Conservation (phyloP, 23 red algal genomes). For the Gracilaria domingensis region DNA sequence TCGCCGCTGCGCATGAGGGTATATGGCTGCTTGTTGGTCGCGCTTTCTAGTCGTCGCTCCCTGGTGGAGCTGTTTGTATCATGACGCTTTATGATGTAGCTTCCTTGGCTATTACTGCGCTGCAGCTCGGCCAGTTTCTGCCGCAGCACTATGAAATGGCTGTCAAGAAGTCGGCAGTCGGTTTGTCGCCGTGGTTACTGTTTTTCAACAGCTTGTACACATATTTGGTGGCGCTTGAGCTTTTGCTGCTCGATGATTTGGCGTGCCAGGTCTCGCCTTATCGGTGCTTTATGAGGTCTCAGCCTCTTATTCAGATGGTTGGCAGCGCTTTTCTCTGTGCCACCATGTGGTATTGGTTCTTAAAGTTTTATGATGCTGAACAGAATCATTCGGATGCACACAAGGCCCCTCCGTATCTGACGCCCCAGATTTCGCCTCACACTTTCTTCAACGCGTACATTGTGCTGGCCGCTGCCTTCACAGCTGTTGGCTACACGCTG, state of each 20-base stretch:
- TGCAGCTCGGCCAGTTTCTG: constrained; percentile 88
- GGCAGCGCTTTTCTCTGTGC: constrained; percentile 57
- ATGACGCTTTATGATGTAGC: constrained; percentile 41
- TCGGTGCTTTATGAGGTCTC: constrained; percentile 71
- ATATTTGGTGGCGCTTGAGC: constrained; percentile 75
- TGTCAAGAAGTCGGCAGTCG: constrained; percentile 55
- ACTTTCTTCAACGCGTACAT: constrained; percentile 67
- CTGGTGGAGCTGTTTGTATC: neutral
- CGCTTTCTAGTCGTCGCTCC: neutral
- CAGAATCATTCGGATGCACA: constrained; percentile 9
- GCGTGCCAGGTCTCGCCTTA: constrained; percentile 26
- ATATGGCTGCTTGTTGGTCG: neutral
- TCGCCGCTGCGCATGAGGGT: neutral
- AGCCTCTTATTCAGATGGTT: constrained; percentile 79
- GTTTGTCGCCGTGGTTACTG: constrained; percentile 77
- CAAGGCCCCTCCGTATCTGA: constrained; percentile 41
- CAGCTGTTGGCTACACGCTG: constrained; percentile 27
- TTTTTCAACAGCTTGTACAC: constrained; percentile 91
- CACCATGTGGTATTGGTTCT: constrained; percentile 89
- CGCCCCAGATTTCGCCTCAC: constrained; percentile 4
- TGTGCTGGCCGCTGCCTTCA: constrained; percentile 5
- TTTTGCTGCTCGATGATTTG: constrained; percentile 56
- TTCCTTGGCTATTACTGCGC: constrained; percentile 63
- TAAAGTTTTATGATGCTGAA: constrained; percentile 54
- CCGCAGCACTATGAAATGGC: constrained; percentile 89